A percentile compares a stretch with the other conserved stretches of the same genome.
phyloP scores from a whole-genome alignment of 495 filamentous ascomycete species.

The Alectoria sarmentosa region DNA sequence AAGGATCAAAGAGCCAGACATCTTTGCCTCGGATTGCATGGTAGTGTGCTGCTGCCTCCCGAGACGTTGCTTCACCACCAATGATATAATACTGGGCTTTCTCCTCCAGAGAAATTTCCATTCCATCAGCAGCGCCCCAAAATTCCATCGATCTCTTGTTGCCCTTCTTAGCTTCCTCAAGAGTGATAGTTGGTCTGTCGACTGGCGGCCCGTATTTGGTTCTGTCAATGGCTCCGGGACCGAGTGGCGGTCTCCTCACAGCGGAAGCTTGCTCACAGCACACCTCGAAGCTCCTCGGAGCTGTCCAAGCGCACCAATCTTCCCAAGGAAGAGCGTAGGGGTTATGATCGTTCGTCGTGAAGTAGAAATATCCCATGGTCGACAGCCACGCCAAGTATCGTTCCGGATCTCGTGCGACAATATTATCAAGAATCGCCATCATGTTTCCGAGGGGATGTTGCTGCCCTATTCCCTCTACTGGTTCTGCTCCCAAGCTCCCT shows the following conservation, averaged over 20 bases:
- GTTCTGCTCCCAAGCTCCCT: not conserved
- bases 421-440: not conserved
- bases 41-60: not conserved
- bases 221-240: not conserved
- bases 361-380: conserved; percentile 2
- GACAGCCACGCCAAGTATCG: not conserved
- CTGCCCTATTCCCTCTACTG: not conserved
- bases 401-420: conserved; percentile 6
- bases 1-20: not conserved
- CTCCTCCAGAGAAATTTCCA: not conserved
- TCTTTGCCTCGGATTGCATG: not conserved
- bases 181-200: conserved; percentile 1
- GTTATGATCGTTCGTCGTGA: not conserved
- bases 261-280: not conserved
- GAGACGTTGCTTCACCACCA: not conserved
- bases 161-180: not conserved
- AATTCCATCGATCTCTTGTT: not conserved
- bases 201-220: not conserved
- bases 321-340: not conserved
- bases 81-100: not conserved
- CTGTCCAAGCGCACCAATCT: not conserved
- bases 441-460: not conserved
- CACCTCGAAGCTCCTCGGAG: not conserved
- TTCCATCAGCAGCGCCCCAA: not conserved
- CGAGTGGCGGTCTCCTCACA: not conserved